Percentiles rank a stretch among this genome's conserved stretches.
Evolutionary conservation across 163 green algal genomes (phyloP).

Genomic region (Scenedesmus sp.): DNA sequence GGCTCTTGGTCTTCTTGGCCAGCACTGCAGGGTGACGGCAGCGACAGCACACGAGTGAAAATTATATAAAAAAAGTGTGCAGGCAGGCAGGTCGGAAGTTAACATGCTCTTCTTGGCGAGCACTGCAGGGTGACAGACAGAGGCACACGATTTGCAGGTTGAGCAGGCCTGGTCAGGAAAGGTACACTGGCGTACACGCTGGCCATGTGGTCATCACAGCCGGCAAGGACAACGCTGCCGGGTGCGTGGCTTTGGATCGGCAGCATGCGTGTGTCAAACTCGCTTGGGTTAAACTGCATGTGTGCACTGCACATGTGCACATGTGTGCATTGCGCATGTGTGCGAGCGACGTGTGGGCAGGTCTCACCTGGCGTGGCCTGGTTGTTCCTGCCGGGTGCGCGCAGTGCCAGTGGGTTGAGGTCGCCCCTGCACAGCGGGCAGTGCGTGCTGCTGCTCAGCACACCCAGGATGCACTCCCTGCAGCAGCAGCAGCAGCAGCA

Average conservation of each 20-base stretch:
- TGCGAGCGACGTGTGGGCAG: no score
- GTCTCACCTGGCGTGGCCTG: not conserved
- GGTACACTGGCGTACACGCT: no score
- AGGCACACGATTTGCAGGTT: not conserved
- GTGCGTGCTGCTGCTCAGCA: conserved; percentile 37
- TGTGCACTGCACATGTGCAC: not conserved
- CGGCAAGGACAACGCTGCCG: no score
- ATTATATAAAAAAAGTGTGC: no score
- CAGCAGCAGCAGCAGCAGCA: not conserved
- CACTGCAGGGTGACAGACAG: not conserved
- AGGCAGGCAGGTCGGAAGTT: no score
- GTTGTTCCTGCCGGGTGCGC: conserved; percentile 32
- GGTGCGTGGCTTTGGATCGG: no score
- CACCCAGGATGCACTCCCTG: conserved; percentile 54
- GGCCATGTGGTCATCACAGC: no score
- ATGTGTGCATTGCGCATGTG: not conserved
- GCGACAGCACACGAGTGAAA: not conserved
- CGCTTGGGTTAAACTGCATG: no score
- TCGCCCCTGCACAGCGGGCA: conserved; percentile 47
- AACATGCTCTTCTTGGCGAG: not conserved
- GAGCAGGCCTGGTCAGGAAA: no score
- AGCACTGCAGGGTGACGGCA: not conserved
- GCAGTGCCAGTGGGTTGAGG: not conserved
- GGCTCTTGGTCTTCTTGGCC: not conserved
- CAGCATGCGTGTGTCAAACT: no score